Percentiles rank a stretch among this genome's conserved stretches.
Evolutionary conservation across 1,284 basidiomycete species (phyloP).

Genomic region (Heliocybe sulcata): DNA sequence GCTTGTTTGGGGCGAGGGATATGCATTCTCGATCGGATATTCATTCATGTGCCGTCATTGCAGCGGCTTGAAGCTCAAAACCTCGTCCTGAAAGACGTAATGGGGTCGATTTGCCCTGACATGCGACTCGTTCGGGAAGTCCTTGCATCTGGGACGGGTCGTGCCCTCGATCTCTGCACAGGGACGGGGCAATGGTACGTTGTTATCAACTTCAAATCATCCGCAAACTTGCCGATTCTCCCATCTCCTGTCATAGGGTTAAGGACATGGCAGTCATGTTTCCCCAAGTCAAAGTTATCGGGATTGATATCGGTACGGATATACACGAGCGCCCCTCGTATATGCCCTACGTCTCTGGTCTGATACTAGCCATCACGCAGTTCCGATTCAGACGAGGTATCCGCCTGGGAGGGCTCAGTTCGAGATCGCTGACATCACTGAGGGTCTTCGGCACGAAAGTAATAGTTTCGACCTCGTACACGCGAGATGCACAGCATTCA

Average conservation of each 20-base stretch:
- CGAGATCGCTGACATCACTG: conserved; percentile 54
- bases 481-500: conserved; percentile 48
- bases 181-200: conserved; percentile 65
- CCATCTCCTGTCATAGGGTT: conserved; percentile 36
- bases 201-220: conserved; percentile 5
- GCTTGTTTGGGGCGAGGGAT: conserved; percentile 1
- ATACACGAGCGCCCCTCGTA: conserved; percentile 8
- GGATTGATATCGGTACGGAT: conserved; percentile 61
- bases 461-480: conserved; percentile 57
- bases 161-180: conserved; percentile 62
- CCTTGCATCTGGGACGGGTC: conserved; percentile 29
- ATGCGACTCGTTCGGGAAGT: conserved; percentile 41
- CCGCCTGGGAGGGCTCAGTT: conserved; percentile 54
- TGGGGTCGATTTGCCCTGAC: conserved; percentile 45
- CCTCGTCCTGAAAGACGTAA: conserved; percentile 33
- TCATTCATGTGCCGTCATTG: conserved; percentile 3
- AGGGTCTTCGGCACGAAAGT: conserved; percentile 37
- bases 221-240: neutral
- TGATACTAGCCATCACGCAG: conserved; percentile 24
- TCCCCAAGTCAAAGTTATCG: conserved; percentile 54
- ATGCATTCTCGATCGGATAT: neutral
- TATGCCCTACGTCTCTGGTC: conserved; percentile 9
- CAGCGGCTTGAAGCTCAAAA: conserved; percentile 50
- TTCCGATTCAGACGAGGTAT: conserved; percentile 58
- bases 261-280: conserved; percentile 64